Base-by-base conservation (phyloP, 2,329 filamentous ascomycete genomes). In the Colletotrichum abscissum region DNA sequence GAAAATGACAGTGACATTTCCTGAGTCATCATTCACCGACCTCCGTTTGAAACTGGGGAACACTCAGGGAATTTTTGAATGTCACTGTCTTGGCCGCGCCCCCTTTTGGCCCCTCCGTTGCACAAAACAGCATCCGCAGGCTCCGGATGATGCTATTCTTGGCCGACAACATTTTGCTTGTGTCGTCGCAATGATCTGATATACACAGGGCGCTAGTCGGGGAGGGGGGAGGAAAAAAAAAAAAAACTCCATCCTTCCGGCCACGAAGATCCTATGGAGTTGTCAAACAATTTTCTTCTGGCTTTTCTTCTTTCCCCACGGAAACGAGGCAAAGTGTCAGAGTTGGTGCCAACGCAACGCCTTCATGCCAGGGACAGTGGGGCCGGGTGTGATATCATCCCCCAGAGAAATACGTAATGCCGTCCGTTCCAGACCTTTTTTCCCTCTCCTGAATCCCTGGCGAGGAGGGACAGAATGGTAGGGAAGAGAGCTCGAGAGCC, bases 321-420 rank as follows among this genome's bases (percentile, higher is more conserved):
- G n/a, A 33, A 63, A 49, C 42, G 19, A 63, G 8, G 14, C 19
- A 42, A 56, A 55, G 42, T 64, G 59, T 63, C 56, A n/a, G 42
- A 49, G 7, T 49, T 4, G 42, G 19, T 63, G 60, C 28, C 60
- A 63, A 63, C 57, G 57, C 42, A 28, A 49, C 19, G 59, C 35
- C 26, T 54, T 63, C 42, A 55, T 69, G 70, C 42, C 70, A 69
- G 70, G 59, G 70, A 69, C 70, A 12, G 70, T 72, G 70, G 70
- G 70, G 64, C 58, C n/a, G 52, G 35, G 33, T 69, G 70, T 72
- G 66, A 72, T 72, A 69, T 72, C 70, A 69, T 72, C 69, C 59
- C 54, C 66, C 42, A 67, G 63, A 67, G 46, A 24, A 54, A 69
- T 72, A 72, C 66, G 69, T 72, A 72, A 72, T 72, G 69, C 59